Conservation (phyloP, 805 yeast species). For the Yarrowia hollandica region DNA sequence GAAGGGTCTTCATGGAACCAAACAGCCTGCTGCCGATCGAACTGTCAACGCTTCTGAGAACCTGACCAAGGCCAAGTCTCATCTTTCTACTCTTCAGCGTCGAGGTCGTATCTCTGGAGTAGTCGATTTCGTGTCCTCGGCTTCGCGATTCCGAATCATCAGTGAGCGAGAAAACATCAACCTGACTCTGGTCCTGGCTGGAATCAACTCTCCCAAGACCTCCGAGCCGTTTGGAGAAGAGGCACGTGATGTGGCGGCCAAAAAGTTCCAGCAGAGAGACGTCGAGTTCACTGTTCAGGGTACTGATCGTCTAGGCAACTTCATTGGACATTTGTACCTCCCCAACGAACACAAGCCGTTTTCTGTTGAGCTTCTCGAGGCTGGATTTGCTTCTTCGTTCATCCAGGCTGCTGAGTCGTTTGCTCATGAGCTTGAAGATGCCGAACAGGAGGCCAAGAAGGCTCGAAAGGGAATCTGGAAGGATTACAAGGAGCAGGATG, state of each 20-base stretch:
- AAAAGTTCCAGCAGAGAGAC: slow-evolving; percentile 66
- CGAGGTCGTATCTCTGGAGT: slow-evolving; percentile 64
- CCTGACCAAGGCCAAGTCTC: slow-evolving; percentile 68
- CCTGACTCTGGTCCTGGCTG: slow-evolving; percentile 73
- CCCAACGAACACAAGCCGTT: slow-evolving; percentile 51
- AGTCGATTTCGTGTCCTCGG: slow-evolving; percentile 71
- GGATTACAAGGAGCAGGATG: slow-evolving; percentile 31
- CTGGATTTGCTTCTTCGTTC: slow-evolving; percentile 38
- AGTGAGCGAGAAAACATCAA: slow-evolving; percentile 72
- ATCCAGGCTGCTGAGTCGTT: slow-evolving; percentile 43
- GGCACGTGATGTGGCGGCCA: slow-evolving; percentile 56
- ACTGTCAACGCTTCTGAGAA: slow-evolving; percentile 79
- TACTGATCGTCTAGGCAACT: slow-evolving; percentile 76
- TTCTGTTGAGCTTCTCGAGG: slow-evolving; percentile 34
- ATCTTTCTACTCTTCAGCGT: slow-evolving; percentile 65
- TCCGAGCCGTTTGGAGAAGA: slow-evolving; percentile 45
- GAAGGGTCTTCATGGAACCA: slow-evolving; percentile 62
- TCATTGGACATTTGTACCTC: slow-evolving; percentile 67
- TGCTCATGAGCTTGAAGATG: slow-evolving; percentile 54
- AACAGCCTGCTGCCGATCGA: slow-evolving; percentile 58
- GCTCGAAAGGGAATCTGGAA: slow-evolving; percentile 66
- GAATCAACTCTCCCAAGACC: slow-evolving; percentile 53
- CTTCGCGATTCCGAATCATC: slow-evolving; percentile 62
- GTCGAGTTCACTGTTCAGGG: slow-evolving; percentile 68
- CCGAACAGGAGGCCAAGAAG: slow-evolving; percentile 61